Conservation (phyloP, 768 basidiomycete species). For the Boletus speciosus region DNA sequence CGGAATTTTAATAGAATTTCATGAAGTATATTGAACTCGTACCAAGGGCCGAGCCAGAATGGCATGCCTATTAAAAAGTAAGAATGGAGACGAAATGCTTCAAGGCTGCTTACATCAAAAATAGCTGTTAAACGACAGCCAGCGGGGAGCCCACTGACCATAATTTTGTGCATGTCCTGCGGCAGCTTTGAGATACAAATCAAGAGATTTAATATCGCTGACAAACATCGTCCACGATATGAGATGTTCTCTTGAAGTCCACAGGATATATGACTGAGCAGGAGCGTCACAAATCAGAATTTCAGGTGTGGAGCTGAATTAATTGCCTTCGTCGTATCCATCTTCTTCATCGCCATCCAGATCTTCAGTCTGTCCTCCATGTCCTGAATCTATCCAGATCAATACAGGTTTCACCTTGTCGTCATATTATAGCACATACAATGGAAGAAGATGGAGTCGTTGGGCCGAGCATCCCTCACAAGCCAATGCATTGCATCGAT, state of each 20-base stretch:
- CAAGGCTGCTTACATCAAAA: conserved; percentile 57
- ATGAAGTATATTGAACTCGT: conserved; percentile 13
- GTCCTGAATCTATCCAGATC: conserved; percentile 69
- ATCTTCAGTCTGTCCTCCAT: conserved; percentile 90
- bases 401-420: not conserved
- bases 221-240: conserved; percentile 88
- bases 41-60: conserved; percentile 88
- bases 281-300: not conserved
- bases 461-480: conserved; percentile 70
- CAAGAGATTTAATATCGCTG: not conserved
- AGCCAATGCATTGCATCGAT: conserved; percentile 89
- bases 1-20: not conserved
- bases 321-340: conserved; percentile 73
- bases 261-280: conserved; percentile 81
- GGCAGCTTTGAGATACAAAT: conserved; percentile 1
- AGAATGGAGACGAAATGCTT: not conserved
- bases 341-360: conserved; percentile 79
- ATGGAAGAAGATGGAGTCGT: conserved; percentile 90
- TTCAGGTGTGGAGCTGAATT: conserved; percentile 3
- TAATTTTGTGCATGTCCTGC: conserved; percentile 69
- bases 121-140: conserved; percentile 88
- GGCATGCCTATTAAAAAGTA: conserved; percentile 58
- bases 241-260: conserved; percentile 59
- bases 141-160: conserved; percentile 76
- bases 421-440: conserved; percentile 43